A percentile compares a stretch with the other conserved stretches of the same genome.
These are phyloP conservation scores for Starmerella gropengiesseri DNA, from an alignment of 805 yeast genomes.

Conservation along the genomic window DNA sequence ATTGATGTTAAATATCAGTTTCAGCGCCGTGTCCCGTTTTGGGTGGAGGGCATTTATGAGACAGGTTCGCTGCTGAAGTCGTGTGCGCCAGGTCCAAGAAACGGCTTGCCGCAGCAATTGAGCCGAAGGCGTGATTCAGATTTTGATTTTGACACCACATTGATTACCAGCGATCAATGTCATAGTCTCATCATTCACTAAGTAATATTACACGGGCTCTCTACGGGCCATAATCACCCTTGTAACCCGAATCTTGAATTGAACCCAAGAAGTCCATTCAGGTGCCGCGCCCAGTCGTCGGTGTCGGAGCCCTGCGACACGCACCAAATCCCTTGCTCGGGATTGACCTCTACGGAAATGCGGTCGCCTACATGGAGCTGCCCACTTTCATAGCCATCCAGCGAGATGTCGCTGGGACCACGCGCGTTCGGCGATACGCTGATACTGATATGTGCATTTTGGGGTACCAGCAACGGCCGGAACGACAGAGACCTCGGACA, in stretches of 20 bases:
- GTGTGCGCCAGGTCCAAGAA: no score
- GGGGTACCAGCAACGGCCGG: constrained; percentile 75
- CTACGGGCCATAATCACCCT: background rate
- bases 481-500: constrained; percentile 88
- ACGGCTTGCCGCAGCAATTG: no score
- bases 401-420: constrained; percentile 44
- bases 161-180: background rate
- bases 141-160: no score
- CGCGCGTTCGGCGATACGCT: constrained; percentile 29
- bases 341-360: constrained; percentile 25
- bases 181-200: no score
- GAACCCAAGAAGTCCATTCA: constrained; percentile 80
- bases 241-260: constrained; percentile 58
- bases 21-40: no score
- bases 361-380: constrained; percentile 58
- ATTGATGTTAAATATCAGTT: no score
- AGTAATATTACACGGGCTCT: no score
- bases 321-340: constrained; percentile 64
- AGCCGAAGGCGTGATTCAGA: no score
- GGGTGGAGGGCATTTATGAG: no score
- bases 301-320: constrained; percentile 53
- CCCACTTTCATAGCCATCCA: constrained; percentile 76
- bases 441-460: constrained; percentile 51
- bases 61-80: no score
- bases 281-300: constrained; percentile 85